phyloP scores from a whole-genome alignment of 78 protist genomes.

The Dictyostelium brefeldianum region DNA sequence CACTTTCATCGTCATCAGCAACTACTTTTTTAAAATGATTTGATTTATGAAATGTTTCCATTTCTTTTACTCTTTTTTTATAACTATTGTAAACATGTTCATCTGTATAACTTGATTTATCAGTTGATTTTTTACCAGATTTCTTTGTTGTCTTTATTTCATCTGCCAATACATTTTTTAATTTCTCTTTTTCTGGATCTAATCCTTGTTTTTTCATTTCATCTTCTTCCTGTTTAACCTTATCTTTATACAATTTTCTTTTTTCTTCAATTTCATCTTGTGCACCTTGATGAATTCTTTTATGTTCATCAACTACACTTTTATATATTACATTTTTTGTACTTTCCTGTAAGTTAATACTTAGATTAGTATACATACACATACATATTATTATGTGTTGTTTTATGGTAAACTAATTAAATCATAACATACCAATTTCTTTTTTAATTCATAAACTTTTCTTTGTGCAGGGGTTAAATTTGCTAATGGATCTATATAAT shows the following conservation, averaged over 20 bases:
- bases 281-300: constrained; percentile 47
- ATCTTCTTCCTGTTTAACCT: constrained; percentile 50
- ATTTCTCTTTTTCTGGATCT: constrained; percentile 69
- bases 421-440: constrained; percentile 46
- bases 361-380: too few species aligned
- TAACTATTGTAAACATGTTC: constrained; percentile 43
- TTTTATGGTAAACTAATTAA: too few species aligned
- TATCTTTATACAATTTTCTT: constrained; percentile 44
- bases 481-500: not conserved
- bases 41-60: constrained; percentile 36
- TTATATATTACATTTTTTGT: constrained; percentile 45
- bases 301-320: constrained; percentile 79
- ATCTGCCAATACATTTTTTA: constrained; percentile 39
- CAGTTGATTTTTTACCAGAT: not conserved
- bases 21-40: constrained; percentile 38
- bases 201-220: constrained; percentile 60
- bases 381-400: too few species aligned
- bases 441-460: constrained; percentile 33
- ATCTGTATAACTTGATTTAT: constrained; percentile 3
- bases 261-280: constrained; percentile 49
- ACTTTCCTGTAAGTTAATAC: constrained; percentile 8
- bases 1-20: not conserved
- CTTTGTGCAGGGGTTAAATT: constrained; percentile 53
- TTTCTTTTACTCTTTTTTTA: constrained; percentile 65
- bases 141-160: constrained; percentile 27